Conservation (phyloP, 1,284 basidiomycete genomes). For the Naganishia liquefaciens region DNA sequence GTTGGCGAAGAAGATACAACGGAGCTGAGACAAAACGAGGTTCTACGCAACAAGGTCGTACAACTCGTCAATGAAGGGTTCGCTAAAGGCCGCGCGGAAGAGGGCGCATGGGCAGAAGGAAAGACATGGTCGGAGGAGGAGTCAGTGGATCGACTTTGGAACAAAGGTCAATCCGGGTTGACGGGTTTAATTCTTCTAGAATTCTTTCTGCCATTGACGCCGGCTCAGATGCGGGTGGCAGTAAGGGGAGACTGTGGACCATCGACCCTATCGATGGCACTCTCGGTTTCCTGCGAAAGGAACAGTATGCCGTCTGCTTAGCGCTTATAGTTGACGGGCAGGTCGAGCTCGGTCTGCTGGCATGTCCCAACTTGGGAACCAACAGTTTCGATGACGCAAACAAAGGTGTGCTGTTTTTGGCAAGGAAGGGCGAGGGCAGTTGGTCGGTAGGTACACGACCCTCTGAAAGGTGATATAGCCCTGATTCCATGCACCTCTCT, state of each 20-base stretch:
- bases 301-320: constrained; percentile 96
- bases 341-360: constrained; percentile 87
- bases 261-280: constrained; percentile 57
- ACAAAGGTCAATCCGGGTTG: neutral
- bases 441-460: constrained; percentile 59
- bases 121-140: constrained; percentile 49
- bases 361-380: constrained; percentile 88
- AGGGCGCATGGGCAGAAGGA: constrained; percentile 44
- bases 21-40: constrained; percentile 65
- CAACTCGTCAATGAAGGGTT: constrained; percentile 82
- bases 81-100: constrained; percentile 38
- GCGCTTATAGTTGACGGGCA: constrained; percentile 82
- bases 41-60: constrained; percentile 70
- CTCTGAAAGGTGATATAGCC: neutral
- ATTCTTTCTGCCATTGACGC: constrained; percentile 82
- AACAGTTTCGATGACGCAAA: constrained; percentile 62
- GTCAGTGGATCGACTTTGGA: constrained; percentile 54
- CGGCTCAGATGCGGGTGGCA: constrained; percentile 77
- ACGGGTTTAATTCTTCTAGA: constrained; percentile 63
- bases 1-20: constrained; percentile 94
- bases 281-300: constrained; percentile 82
- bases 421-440: constrained; percentile 77
- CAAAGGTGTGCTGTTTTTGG: constrained; percentile 79
- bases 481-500: constrained; percentile 9
- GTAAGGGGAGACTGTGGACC: constrained; percentile 60